Conservation (phyloP, 2,329 filamentous ascomycete species). For the Pseudogymnoascus sp. region DNA sequence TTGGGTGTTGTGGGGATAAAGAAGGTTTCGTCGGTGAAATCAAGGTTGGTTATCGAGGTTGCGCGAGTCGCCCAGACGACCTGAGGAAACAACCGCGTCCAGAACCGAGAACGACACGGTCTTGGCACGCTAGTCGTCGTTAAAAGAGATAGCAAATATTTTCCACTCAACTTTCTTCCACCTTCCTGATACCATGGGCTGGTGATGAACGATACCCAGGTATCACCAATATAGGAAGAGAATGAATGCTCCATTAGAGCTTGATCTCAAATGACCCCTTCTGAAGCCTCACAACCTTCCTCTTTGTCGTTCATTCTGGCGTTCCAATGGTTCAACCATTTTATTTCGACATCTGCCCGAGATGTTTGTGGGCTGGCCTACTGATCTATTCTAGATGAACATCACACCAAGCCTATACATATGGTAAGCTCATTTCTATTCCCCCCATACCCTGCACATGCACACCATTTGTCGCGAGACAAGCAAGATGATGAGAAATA, state of each 20-base stretch:
- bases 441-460: background rate
- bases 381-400: slow-evolving; percentile 1
- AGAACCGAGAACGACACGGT: background rate
- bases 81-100: background rate
- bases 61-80: slow-evolving; percentile 3
- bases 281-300: slow-evolving; percentile 44
- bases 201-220: slow-evolving; percentile 51
- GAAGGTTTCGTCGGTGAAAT: background rate
- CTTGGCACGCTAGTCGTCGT: slow-evolving; percentile 13
- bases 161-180: slow-evolving; percentile 23
- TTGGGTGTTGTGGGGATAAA: background rate
- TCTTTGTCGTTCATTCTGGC: slow-evolving; percentile 2
- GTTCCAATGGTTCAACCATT: background rate
- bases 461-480: background rate
- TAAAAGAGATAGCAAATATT: slow-evolving; percentile 10
- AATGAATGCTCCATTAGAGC: slow-evolving; percentile 46
- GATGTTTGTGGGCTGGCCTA: slow-evolving; percentile 1
- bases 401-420: background rate
- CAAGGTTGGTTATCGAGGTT: background rate
- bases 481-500: slow-evolving; percentile 11
- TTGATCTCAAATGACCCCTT: slow-evolving; percentile 56
- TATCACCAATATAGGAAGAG: slow-evolving; percentile 62
- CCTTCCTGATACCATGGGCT: slow-evolving; percentile 37
- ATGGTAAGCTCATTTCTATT: slow-evolving; percentile 6
- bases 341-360: background rate